Evolutionary conservation across 2,329 filamentous ascomycete genomes (phyloP), one percentile per base, ranked within the genome.

Genomic region (Calonectria naviculata): DNA sequence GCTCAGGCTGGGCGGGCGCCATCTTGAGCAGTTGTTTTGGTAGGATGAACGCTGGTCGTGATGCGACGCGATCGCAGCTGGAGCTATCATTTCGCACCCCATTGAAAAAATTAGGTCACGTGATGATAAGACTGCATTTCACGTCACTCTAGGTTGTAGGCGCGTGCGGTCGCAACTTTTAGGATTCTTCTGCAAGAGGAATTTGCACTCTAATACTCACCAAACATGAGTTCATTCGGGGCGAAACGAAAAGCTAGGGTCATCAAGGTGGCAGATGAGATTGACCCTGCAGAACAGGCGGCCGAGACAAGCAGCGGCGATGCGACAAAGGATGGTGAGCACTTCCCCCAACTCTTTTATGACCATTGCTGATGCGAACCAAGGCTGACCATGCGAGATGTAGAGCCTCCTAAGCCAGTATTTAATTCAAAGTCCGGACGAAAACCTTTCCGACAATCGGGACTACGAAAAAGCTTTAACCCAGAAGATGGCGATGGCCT

Each of bases 1-100:
- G 91, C 88, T 99, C 97, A 80, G 97, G 97, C 87, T 98, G 97
- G 83, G 97, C 95, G 92, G 97, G 96, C 87, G 97, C 95, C 97
- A 99, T 99, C 77, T 88, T 93, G 87, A 83, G 78, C 76, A 78
- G 71, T 80, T 71, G 73, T 72, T 71, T 68, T 71, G 71, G 70
- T 71, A 68, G 74, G 41, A 61, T 81, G 69, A 73, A 70, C 62
- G 70, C 60, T 74, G n/a, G 77, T 73, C 66, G 56, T 66, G 60
- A 68, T 79, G 72, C 78, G 76, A 79, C 77, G 79, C 77, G 75
- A 79, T 78, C 69, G 75, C 67, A 76, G 76, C 73, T 74, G 54
- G 71, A 76, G 75, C 74, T 73, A 72, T 62, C 69, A 67, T 70
- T 76, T 78, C 75, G 74, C 71, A 73, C 64, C 71, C 71, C 67